Evolutionary conservation across 495 filamentous ascomycete species (phyloP).

Genomic region (Penicillium longicatenatum): DNA sequence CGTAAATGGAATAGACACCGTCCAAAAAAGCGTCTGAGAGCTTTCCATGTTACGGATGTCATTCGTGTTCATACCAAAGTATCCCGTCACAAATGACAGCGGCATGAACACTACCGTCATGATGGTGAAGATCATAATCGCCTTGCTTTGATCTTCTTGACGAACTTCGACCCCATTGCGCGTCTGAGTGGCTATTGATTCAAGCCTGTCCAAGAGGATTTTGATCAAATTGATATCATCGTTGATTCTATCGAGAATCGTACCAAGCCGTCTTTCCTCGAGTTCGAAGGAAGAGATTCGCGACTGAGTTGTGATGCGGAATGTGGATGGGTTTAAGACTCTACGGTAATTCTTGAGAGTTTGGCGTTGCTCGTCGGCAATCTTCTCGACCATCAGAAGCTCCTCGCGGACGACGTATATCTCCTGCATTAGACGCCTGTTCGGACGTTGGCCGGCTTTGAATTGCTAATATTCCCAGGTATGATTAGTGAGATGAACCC

Average conservation of each 20-base stretch:
- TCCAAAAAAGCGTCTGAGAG: conserved; percentile 53
- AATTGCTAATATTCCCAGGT: background rate
- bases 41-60: conserved; percentile 52
- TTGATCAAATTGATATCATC: background rate
- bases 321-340: background rate
- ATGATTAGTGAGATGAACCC: background rate
- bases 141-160: conserved; percentile 26
- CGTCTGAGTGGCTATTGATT: background rate
- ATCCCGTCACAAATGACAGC: conserved; percentile 36
- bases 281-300: background rate
- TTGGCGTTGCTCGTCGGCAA: background rate
- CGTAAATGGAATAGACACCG: conserved; percentile 46
- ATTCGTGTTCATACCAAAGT: conserved; percentile 50
- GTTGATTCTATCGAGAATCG: background rate
- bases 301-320: conserved; percentile 3
- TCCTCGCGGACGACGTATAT: conserved; percentile 2
- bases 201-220: background rate
- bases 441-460: background rate
- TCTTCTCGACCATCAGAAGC: background rate
- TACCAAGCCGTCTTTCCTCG: background rate
- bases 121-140: conserved; percentile 40
- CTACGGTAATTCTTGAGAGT: background rate
- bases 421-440: conserved; percentile 1
- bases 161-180: conserved; percentile 2
- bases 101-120: conserved; percentile 52